These are phyloP conservation scores for Scleroderma citrinum DNA, from an alignment of 768 basidiomycete genomes.

Conservation along the genomic window DNA sequence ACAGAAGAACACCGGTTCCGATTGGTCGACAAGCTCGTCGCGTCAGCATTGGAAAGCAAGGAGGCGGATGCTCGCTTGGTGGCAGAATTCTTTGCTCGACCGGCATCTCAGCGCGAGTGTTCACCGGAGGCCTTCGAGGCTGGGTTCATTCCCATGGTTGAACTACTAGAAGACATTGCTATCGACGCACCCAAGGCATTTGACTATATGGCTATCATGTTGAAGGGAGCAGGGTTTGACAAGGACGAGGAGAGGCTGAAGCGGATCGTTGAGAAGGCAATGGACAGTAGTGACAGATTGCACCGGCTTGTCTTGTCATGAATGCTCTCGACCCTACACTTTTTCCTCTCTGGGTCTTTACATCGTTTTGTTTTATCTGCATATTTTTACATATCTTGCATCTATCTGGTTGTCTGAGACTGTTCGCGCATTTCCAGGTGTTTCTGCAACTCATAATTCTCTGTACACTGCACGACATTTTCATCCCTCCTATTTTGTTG, in stretches of 20 bases:
- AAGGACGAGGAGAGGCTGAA: constrained; percentile 50
- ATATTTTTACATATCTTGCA: constrained; percentile 9
- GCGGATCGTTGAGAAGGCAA: constrained; percentile 56
- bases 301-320: constrained; percentile 48
- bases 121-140: constrained; percentile 61
- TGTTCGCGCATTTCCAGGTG: constrained; percentile 21
- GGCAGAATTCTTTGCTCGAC: constrained; percentile 64
- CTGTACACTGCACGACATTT: constrained; percentile 19
- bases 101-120: constrained; percentile 54
- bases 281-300: constrained; percentile 55
- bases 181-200: constrained; percentile 89
- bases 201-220: constrained; percentile 64
- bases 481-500: constrained; percentile 11
- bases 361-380: constrained; percentile 1
- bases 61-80: constrained; percentile 75
- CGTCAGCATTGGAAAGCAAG: constrained; percentile 74
- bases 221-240: constrained; percentile 60
- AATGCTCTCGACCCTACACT: constrained; percentile 10
- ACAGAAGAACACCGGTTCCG: constrained; percentile 55
- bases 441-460: constrained; percentile 22
- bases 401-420: constrained; percentile 13
- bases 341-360: constrained; percentile 9
- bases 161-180: constrained; percentile 81
- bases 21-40: constrained; percentile 73
- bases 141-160: constrained; percentile 63